These are phyloP conservation scores for Pisolithus sp. DNA, from an alignment of 768 basidiomycete genomes.

Conservation along the genomic window DNA sequence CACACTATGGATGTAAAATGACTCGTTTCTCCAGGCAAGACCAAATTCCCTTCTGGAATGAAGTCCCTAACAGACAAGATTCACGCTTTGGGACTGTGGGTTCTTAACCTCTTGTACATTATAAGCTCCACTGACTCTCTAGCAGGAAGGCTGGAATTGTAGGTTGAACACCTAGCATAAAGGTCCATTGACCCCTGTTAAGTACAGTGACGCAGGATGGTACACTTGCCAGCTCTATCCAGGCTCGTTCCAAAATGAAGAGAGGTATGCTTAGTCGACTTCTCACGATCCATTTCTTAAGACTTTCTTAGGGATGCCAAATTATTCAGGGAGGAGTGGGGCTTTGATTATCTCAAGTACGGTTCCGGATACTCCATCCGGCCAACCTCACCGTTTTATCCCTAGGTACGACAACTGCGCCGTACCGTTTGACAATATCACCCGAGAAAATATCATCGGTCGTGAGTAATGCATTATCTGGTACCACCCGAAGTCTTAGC, in stretches of 20 bases:
- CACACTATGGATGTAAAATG: neutral
- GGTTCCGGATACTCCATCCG: constrained; percentile 9
- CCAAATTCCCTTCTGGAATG: constrained; percentile 55
- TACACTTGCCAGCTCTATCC: constrained; percentile 61
- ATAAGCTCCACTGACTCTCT: neutral
- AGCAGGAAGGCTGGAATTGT: constrained; percentile 58
- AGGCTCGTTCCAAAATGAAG: constrained; percentile 60
- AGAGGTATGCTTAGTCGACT: constrained; percentile 29
- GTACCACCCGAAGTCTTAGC: constrained; percentile 1
- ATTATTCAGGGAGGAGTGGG: constrained; percentile 57
- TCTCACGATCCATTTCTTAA: neutral
- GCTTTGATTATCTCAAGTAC: constrained; percentile 60
- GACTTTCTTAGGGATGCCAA: constrained; percentile 41
- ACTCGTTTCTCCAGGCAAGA: constrained; percentile 31
- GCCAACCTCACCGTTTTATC: neutral
- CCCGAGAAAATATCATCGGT: constrained; percentile 49
- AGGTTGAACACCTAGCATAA: constrained; percentile 12
- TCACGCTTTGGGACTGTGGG: constrained; percentile 52
- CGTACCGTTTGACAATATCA: constrained; percentile 52
- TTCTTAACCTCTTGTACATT: constrained; percentile 1
- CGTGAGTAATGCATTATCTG: constrained; percentile 30
- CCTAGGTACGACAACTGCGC: constrained; percentile 57
- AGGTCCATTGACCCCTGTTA: neutral
- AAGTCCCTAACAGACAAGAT: constrained; percentile 48
- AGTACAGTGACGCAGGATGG: constrained; percentile 69